Conservation (phyloP, 2,329 filamentous ascomycete genomes). For the Penicillium crustosum region DNA sequence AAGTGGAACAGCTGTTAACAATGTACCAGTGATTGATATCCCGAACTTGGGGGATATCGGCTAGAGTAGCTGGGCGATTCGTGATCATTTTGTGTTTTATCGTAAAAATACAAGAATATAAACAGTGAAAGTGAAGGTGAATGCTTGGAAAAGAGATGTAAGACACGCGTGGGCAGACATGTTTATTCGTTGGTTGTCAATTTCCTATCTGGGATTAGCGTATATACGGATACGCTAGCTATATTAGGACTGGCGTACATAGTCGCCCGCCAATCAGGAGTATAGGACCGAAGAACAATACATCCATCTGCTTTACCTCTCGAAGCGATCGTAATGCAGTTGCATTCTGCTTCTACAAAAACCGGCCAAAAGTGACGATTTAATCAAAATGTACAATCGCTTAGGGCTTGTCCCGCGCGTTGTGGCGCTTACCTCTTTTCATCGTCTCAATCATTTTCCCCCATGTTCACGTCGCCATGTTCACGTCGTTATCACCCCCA, state of each 20-base stretch:
- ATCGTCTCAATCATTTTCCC: too few species aligned
- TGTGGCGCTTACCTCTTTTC: neutral
- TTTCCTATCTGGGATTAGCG: neutral
- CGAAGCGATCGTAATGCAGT: neutral
- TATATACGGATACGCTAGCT: neutral
- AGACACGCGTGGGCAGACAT: neutral
- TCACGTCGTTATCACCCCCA: neutral
- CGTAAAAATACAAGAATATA: neutral
- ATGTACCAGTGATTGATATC: constrained; percentile 42
- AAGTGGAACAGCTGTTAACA: constrained; percentile 35
- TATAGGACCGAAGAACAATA: neutral
- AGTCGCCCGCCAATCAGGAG: neutral
- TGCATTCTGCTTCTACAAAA: neutral
- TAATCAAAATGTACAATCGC: too few species aligned
- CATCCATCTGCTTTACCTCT: neutral
- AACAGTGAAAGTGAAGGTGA: neutral
- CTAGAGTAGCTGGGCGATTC: constrained; percentile 34
- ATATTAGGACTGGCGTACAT: neutral
- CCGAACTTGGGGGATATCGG: constrained; percentile 37
- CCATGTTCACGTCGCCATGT: too few species aligned
- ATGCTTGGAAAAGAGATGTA: neutral
- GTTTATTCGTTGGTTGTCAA: constrained; percentile 1
- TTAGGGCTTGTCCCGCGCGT: too few species aligned
- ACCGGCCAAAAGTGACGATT: neutral
- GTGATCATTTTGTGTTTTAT: constrained; percentile 3